Conservation (phyloP, 2,329 filamentous ascomycete genomes). For the Trichoderma afroharzianum region DNA sequence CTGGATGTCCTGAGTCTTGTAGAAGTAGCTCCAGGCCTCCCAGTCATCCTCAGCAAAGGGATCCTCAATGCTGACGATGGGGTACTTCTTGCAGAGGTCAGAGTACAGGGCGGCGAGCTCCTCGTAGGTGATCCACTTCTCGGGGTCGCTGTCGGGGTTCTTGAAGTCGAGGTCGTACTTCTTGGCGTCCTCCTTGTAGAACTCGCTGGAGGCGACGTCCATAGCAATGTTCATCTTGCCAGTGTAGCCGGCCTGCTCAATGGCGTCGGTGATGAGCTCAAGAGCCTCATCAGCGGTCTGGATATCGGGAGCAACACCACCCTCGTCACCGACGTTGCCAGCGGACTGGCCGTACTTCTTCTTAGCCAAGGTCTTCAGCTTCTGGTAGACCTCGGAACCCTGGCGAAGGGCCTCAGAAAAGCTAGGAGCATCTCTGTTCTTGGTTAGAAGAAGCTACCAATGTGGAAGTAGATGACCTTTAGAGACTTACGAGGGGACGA, state of each 20-base stretch:
- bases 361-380: constrained; percentile 94
- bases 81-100: constrained; percentile 86
- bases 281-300: constrained; percentile 95
- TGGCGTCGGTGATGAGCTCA: constrained; percentile 90
- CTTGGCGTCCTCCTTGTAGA: constrained; percentile 97
- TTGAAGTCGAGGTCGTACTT: constrained; percentile 99
- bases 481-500: constrained; percentile 67
- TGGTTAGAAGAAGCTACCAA: constrained; percentile 11
- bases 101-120: constrained; percentile 91
- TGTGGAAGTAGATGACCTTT: background rate
- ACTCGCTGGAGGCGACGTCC: constrained; percentile 98
- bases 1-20: constrained; percentile 97
- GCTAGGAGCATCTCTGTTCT: constrained; percentile 67
- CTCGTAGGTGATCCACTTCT: constrained; percentile 99
- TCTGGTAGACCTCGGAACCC: constrained; percentile 96
- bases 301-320: constrained; percentile 98
- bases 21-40: constrained; percentile 99
- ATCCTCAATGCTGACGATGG: constrained; percentile 98
- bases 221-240: constrained; percentile 97
- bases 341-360: constrained; percentile 99
- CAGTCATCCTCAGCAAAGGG: constrained; percentile 99
- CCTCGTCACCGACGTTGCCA: constrained; percentile 98
- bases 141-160: constrained; percentile 94
- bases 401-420: constrained; percentile 97
- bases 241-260: constrained; percentile 91